Evolutionary conservation across 2,329 filamentous ascomycete genomes (phyloP).

Genomic region (Beauveria sp.): DNA sequence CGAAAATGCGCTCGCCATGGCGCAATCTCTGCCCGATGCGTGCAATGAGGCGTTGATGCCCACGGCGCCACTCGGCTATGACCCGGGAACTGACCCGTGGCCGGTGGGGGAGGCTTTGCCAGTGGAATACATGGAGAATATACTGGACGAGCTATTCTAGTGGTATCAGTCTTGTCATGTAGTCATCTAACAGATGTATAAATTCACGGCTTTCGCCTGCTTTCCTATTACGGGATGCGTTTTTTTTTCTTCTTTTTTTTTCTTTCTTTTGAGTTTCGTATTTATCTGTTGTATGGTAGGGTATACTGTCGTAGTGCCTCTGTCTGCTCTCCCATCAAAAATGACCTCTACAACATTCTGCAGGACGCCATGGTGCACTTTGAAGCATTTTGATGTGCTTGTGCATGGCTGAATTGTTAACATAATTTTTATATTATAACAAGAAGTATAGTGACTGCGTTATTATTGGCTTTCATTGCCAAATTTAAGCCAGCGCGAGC

Average conservation of each 20-base stretch:
- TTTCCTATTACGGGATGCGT: background rate
- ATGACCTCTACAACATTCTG: too few relatives aligned
- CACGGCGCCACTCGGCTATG: background rate
- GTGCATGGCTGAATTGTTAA: too few relatives aligned
- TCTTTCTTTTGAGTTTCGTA: too few relatives aligned
- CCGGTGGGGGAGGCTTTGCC: background rate
- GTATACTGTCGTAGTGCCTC: too few relatives aligned
- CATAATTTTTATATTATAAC: too few relatives aligned
- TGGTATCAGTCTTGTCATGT: background rate
- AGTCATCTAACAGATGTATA: background rate
- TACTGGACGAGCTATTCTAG: constrained; percentile 4
- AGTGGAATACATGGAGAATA: constrained; percentile 7
- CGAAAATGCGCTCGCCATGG: background rate
- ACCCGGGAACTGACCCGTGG: background rate
- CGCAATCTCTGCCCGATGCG: background rate
- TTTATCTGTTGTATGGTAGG: too few relatives aligned
- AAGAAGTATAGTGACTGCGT: too few relatives aligned
- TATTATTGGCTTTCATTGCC: too few relatives aligned
- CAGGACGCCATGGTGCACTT: too few relatives aligned
- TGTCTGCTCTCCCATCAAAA: too few relatives aligned
- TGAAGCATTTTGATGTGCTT: fast-evolving
- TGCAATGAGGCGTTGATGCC: background rate
- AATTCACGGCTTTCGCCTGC: background rate
- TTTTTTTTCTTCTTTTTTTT: too few relatives aligned
- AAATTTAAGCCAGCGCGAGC: too few relatives aligned